These are phyloP conservation scores for Candida corydali DNA, from an alignment of 805 yeast species.

Conservation along the genomic window DNA sequence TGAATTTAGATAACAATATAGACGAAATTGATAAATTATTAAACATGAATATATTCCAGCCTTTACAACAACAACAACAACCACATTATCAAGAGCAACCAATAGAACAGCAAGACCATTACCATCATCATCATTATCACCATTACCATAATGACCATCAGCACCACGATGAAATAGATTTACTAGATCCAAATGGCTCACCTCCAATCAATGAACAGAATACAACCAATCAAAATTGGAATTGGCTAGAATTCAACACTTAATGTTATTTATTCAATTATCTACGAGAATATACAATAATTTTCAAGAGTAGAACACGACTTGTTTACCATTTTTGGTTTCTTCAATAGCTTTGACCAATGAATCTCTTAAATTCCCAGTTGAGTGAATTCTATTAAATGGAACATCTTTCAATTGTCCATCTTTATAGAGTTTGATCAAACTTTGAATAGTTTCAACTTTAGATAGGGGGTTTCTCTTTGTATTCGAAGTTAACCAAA, in stretches of 20 bases:
- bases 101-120: constrained; percentile 1
- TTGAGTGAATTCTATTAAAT: constrained; percentile 29
- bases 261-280: no score
- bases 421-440: constrained; percentile 53
- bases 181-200: constrained; percentile 5
- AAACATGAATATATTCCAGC: constrained; percentile 30
- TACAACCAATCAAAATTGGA: constrained; percentile 22
- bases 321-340: constrained; percentile 42
- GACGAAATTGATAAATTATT: constrained; percentile 40
- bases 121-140: constrained; percentile 4
- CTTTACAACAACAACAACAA: constrained; percentile 2
- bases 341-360: constrained; percentile 42
- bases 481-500: constrained; percentile 30
- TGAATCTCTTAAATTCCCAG: constrained; percentile 33
- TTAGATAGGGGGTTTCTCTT: constrained; percentile 51
- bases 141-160: constrained; percentile 6
- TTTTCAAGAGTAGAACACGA: constrained; percentile 20
- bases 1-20: neutral
- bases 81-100: neutral
- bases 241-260: constrained; percentile 34
- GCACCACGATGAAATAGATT: constrained; percentile 6
- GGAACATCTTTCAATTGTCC: constrained; percentile 54
- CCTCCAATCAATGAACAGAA: constrained; percentile 3
- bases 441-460: constrained; percentile 47
- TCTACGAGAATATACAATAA: constrained; percentile 1